These are phyloP conservation scores for Pleurozium schreberi DNA, from an alignment of 225 moss, liverwort and hornwort genomes.

Conservation along the genomic window DNA sequence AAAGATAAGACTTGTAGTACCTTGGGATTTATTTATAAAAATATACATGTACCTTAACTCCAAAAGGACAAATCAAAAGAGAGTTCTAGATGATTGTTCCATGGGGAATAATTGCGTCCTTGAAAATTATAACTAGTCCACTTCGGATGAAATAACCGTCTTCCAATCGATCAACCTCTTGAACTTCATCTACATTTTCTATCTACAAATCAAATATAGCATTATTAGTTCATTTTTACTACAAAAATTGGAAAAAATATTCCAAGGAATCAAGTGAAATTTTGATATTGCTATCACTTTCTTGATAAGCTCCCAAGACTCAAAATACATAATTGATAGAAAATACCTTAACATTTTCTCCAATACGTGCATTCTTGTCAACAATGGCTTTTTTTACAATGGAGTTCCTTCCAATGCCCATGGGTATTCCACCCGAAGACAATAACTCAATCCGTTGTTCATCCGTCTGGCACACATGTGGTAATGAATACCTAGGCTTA, in stretches of 20 bases:
- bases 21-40: not conserved
- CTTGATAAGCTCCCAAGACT: not conserved
- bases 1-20: not conserved
- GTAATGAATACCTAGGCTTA: slow-evolving; percentile 13
- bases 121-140: slow-evolving; percentile 62
- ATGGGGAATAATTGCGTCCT: slow-evolving; percentile 57
- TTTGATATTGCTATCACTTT: not conserved
- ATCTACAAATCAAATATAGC: slow-evolving; percentile 14
- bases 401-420: slow-evolving; percentile 72
- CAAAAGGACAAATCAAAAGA: not conserved
- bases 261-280: not conserved
- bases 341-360: slow-evolving; percentile 57
- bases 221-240: not conserved
- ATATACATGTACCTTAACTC: not conserved
- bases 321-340: not conserved
- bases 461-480: slow-evolving; percentile 34
- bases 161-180: slow-evolving; percentile 53
- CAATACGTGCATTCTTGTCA: slow-evolving; percentile 80
- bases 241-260: not conserved
- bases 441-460: slow-evolving; percentile 46
- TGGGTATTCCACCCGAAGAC: slow-evolving; percentile 52
- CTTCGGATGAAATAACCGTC: slow-evolving; percentile 71
- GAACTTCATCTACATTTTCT: slow-evolving; percentile 52
- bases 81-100: slow-evolving; percentile 38
- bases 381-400: slow-evolving; percentile 64